A percentile compares a stretch with the other conserved stretches of the same genome.
phyloP scores from a whole-genome alignment of 306 rosid species.

The Acmispon strigosus region DNA sequence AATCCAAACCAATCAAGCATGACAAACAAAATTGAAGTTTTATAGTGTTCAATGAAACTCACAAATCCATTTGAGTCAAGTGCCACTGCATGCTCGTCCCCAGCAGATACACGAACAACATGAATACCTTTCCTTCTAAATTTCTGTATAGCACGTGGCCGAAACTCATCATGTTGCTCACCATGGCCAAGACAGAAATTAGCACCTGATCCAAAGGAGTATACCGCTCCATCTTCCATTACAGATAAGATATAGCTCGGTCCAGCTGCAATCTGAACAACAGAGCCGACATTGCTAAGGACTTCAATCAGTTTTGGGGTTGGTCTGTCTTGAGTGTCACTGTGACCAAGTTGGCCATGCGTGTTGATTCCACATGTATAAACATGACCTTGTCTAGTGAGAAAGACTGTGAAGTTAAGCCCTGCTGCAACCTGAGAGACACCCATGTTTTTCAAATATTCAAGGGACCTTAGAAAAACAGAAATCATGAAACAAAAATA shows the following conservation, averaged over 20 bases:
- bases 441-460: neutral
- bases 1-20: neutral
- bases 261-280: constrained; percentile 82
- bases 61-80: constrained; percentile 86
- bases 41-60: constrained; percentile 32
- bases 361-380: constrained; percentile 82
- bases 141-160: constrained; percentile 68
- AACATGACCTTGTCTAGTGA: constrained; percentile 72
- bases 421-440: constrained; percentile 78
- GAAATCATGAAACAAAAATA: neutral
- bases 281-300: constrained; percentile 43
- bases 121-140: constrained; percentile 66
- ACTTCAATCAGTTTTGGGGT: constrained; percentile 60
- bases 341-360: constrained; percentile 90
- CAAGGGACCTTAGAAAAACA: neutral
- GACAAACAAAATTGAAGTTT: constrained; percentile 1
- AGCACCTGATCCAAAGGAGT: constrained; percentile 89
- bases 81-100: constrained; percentile 93
- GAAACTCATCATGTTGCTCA: constrained; percentile 75
- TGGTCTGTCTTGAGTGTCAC: constrained; percentile 64
- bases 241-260: constrained; percentile 72
- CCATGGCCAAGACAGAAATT: constrained; percentile 98
- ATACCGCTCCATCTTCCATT: constrained; percentile 52
- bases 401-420: constrained; percentile 79
- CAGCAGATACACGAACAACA: constrained; percentile 79